Conservation (phyloP, 2,329 filamentous ascomycete species). For the Pseudogymnoascus verrucosus region DNA sequence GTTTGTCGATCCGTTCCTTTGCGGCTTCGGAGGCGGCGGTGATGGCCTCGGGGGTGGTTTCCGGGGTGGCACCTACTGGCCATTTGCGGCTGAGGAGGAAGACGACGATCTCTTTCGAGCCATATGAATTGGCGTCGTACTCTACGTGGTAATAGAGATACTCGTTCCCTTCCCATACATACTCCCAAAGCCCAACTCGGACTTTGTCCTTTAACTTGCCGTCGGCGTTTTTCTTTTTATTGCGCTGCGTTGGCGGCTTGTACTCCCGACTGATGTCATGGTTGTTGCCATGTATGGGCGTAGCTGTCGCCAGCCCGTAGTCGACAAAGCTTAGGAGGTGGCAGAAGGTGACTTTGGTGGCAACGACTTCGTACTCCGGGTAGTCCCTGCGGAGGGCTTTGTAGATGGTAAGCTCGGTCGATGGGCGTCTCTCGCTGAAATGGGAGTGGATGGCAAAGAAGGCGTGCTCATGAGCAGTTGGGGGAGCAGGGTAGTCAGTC, state of each 20-base stretch:
- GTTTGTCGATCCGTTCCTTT: constrained; percentile 34
- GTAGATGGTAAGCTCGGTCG: background rate
- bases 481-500: background rate
- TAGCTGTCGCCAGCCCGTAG: background rate
- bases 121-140: background rate
- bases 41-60: background rate
- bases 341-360: background rate
- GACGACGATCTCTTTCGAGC: background rate
- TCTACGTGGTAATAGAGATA: background rate
- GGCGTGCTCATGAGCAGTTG: background rate
- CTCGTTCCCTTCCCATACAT: background rate
- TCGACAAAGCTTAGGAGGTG: background rate
- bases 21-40: background rate
- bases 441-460: background rate
- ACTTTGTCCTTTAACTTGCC: background rate
- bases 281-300: background rate
- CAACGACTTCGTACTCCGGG: background rate
- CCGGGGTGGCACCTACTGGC: background rate
- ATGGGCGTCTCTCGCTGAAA: background rate
- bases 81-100: background rate
- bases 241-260: background rate
- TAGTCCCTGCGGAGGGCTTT: background rate
- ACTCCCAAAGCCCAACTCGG: background rate
- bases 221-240: background rate
- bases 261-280: background rate